A percentile compares a stretch with the other conserved stretches of the same genome.
These are phyloP conservation scores for Alliaria petiolata DNA, from an alignment of 345 rosid species.

Conservation along the genomic window DNA sequence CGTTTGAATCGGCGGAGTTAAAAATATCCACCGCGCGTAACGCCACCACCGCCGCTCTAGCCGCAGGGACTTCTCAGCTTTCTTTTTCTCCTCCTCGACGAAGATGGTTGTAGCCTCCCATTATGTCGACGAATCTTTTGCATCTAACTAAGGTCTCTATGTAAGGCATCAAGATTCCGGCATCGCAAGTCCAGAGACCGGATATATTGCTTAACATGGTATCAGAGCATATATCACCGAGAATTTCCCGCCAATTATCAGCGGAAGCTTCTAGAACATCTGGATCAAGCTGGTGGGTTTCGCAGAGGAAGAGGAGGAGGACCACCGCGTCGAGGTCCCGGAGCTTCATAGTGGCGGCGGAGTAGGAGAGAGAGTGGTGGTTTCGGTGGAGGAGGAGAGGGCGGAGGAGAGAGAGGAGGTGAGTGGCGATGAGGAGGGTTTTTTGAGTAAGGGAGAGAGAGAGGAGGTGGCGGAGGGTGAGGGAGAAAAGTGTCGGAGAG, in stretches of 20 bases:
- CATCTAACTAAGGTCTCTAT: slow-evolving; percentile 63
- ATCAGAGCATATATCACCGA: slow-evolving; percentile 32
- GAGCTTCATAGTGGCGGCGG: slow-evolving; percentile 33
- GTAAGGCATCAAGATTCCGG: slow-evolving; percentile 57
- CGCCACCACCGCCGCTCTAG: slow-evolving; percentile 60
- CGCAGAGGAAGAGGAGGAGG: slow-evolving; percentile 83
- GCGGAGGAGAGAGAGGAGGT: slow-evolving; percentile 74
- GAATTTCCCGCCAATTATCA: slow-evolving; percentile 50
- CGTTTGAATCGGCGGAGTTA: slow-evolving; percentile 9
- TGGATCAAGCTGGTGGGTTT: slow-evolving; percentile 62
- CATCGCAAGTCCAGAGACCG: slow-evolving; percentile 45
- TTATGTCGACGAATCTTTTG: slow-evolving; percentile 46
- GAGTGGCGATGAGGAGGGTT: slow-evolving; percentile 71
- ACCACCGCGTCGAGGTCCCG: slow-evolving; percentile 78
- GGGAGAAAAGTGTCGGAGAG: slow-evolving; percentile 68
- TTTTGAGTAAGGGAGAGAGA: slow-evolving; percentile 65
- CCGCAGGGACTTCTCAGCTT: slow-evolving; percentile 48
- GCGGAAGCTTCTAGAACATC: slow-evolving; percentile 42
- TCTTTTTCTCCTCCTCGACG: slow-evolving; percentile 30
- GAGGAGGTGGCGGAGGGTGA: slow-evolving; percentile 74
- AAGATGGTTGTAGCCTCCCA: slow-evolving; percentile 36
- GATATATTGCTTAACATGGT: slow-evolving; percentile 34
- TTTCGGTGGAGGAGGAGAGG: slow-evolving; percentile 49
- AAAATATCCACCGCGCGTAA: slow-evolving; percentile 54
- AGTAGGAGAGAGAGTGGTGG: slow-evolving; percentile 22